These are phyloP conservation scores for Fragilariopsis cylindrus DNA, from an alignment of 108 stramenopile species.

Conservation along the genomic window DNA sequence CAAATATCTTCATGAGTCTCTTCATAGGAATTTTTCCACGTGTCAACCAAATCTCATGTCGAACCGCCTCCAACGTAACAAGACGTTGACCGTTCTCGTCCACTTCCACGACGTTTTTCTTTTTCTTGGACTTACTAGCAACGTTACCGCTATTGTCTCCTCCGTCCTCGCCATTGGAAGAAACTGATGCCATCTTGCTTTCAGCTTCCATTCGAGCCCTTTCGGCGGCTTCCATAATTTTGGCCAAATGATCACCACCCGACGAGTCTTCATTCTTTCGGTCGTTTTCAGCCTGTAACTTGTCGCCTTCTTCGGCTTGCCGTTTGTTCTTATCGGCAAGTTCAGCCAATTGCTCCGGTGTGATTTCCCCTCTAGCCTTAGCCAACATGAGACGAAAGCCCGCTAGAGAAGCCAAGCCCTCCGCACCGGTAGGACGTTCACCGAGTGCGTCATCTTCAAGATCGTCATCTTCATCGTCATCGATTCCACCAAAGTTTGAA, in stretches of 20 bases:
- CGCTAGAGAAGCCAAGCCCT: constrained; percentile 75
- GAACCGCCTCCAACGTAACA: constrained; percentile 72
- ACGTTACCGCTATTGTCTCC: constrained; percentile 23
- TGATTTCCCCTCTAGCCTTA: constrained; percentile 71
- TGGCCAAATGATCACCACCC: constrained; percentile 43
- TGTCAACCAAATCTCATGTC: constrained; percentile 82
- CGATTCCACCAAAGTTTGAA: constrained; percentile 51
- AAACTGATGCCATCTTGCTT: constrained; percentile 7
- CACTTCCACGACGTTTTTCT: constrained; percentile 35
- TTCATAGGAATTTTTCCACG: constrained; percentile 73
- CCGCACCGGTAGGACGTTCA: constrained; percentile 49
- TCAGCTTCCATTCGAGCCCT: constrained; percentile 47
- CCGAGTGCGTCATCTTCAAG: constrained; percentile 48
- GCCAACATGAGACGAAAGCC: constrained; percentile 78
- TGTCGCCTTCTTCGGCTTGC: constrained; percentile 25
- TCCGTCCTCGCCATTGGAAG: constrained; percentile 21
- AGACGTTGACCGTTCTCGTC: constrained; percentile 78
- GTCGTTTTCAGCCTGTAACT: constrained; percentile 37
- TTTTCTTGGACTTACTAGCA: constrained; percentile 15
- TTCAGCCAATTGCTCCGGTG: constrained; percentile 36
- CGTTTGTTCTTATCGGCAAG: constrained; percentile 37
- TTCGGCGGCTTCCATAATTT: constrained; percentile 59
- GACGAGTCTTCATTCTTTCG: constrained; percentile 18
- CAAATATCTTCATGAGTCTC: constrained; percentile 79
- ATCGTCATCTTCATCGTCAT: constrained; percentile 51